Base-by-base conservation (phyloP, 257 asterid species). In the Primulina eburnea region DNA sequence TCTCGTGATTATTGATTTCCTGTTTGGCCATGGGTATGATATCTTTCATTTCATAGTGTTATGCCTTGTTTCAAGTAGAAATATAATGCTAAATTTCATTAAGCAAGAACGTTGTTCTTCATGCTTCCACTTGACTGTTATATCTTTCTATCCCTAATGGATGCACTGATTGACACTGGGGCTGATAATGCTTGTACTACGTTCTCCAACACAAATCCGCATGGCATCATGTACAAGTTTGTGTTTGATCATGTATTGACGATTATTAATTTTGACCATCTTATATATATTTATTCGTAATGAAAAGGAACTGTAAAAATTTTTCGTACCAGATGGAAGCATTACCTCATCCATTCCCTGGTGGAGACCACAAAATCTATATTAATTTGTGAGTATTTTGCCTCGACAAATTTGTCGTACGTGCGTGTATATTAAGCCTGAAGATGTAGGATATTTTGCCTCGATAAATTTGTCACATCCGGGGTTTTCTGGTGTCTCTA, bases 21-120 rank as follows among this genome's bases (percentile, higher is more conserved):
- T 92, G 68, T 78, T 92, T 77, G 93, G 98, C 71, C 97, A 84
- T 59, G 98, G 98, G 97, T 92, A 92, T 69, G 77, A 65, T 78
- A 67, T 73, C 68, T 33, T 68, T 67, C 55, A 35, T 6, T 35
- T 14, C 67, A 75, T n/a, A n/a, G 30, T 28, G 37, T 53, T 18
- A 37, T 38, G 65, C 67, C 37, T 6, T n/a, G 40, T 20, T 33
- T 33, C 37, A 62, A 65, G 24, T 47, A 26, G 58, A 56, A 20
- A 16, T 76, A 60, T 50, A 24, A 64, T 57, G 53, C 5, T 26
- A 8, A 38, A 26, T 29, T 24, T 21, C 4, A n/a, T 33, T 33
- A 0, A 14, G 16, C n/a, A 43, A 14, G n/a, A 43, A 43, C 1
- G 6, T 43, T 14, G 17, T 43, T 0, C 53, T 43, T 43, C 53